A percentile compares a stretch with the other conserved stretches of the same genome.
phyloP scores from a whole-genome alignment of 164 flowering plant genomes.

The Nelumbo lutea region DNA sequence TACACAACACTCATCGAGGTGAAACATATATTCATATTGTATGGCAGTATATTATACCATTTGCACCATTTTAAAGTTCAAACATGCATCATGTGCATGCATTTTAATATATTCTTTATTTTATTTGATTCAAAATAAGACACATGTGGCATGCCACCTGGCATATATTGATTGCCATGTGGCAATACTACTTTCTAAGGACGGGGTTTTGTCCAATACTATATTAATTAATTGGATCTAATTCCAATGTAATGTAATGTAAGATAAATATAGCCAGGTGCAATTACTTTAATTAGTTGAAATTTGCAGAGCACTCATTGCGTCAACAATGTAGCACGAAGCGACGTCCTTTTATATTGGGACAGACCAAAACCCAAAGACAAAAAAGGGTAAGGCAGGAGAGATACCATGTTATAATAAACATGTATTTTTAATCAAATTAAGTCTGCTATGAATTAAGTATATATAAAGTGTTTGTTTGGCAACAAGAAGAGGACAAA shows the following conservation, averaged over 20 bases:
- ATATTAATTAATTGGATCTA: conserved; percentile 10
- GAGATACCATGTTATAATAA: background rate
- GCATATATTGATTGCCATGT: background rate
- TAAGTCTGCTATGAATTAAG: no score
- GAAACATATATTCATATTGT: no score
- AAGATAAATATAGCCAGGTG: background rate
- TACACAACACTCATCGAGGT: no score
- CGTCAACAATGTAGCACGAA: conserved; percentile 23
- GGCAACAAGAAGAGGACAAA: conserved; percentile 1
- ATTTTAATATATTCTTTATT: no score
- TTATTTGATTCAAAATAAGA: background rate
- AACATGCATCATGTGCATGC: no score
- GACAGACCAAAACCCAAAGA: conserved; percentile 20
- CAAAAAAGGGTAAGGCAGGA: background rate
- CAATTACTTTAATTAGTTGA: conserved; percentile 18
- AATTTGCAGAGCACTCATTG: conserved; percentile 38
- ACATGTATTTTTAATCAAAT: no score
- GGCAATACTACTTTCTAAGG: background rate
- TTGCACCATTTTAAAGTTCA: no score
- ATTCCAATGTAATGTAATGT: conserved; percentile 19
- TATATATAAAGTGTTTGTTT: background rate
- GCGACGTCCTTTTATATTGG: conserved; percentile 8
- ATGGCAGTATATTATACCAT: no score
- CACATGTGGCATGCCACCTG: conserved; percentile 6
- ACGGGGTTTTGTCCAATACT: background rate